Evolutionary conservation across 1,284 basidiomycete species (phyloP), one percentile per base, ranked within the genome.

Genomic region (Heterobasidion parviporum): DNA sequence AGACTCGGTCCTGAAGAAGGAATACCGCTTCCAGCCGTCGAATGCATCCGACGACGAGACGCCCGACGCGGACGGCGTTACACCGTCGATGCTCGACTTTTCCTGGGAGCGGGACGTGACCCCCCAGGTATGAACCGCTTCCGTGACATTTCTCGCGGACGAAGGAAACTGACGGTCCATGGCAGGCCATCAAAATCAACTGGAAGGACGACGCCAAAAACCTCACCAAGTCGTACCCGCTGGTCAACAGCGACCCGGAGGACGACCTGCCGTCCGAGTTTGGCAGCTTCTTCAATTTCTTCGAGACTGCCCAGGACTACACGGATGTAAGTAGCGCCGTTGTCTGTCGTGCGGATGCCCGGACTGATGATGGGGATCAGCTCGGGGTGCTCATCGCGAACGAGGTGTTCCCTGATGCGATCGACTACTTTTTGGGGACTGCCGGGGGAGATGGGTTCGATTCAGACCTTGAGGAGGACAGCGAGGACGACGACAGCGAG

Each of bases 251-350:
- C 55, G 83, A 83, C 43, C 82, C 71, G 26, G 81, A 83, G 14
- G 77, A 81, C 20, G 81, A 84, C 50, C 63, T 78, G 52, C 71
- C 76, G 52, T 73, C 75, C 34, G 91, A 92, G 56, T 72, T 79
- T 50, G 92, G 92, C 56, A 90, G 85, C 65, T 92, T 94, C 75
- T 94, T 94, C 80, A 90, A 92, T 72, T 87, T 85, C 64, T 93
- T 94, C 62, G 90, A 89, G 68, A 68, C 78, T 55, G 74, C 75
- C 15, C 67, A 74, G 34, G 89, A 91, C 64, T 77, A 79, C 9
- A 79, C 74, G 59, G 86, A 89, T 61, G 88, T 89, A 63, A 71
- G 85, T 50, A 6, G 26, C 26, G 26, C 26, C 26, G 26, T 55
- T 55, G 58, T 15, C 48, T n/a, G 45, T 41, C 52, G 16, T 63